Evolutionary conservation across 2,329 filamentous ascomycete genomes (phyloP), one percentile per base, ranked within the genome.

Genomic region (Ceratocystis lukuohia): DNA sequence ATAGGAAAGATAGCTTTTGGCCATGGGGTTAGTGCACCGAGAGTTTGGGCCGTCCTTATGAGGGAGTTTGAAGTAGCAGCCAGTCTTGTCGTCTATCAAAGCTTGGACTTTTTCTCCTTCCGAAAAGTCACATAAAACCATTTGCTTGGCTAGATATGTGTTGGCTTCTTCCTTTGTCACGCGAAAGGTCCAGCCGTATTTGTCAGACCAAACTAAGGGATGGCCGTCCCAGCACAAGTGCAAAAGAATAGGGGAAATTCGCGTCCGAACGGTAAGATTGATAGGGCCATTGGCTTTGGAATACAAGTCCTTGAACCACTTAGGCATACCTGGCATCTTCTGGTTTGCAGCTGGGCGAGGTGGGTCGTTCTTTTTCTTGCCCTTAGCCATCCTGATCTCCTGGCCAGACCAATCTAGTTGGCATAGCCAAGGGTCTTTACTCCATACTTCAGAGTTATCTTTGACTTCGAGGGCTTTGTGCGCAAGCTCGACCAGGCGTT

Each of bases 391-490:
- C 73, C 84, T 92, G 69, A 96, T 81, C 74, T 96, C 90, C 75
- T 97, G 92, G 2, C 90, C 91, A 0, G 89, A 89, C 94, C 94
- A 99, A 78, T 99, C 92, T 64, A 99, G 82, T 78, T 99, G 94
- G 69, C 82, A 83, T 72, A 99, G 76, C 95, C 95, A 99, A 4
- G 92, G 90, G 72, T 99, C 93, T 50, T 82, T 87, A 66, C 80
- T 77, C 78, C 90, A 96, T 59, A 86, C 80, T 28, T 87, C 82
- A 0, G 84, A 76, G 59, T 91, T 78, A 1, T 82, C 82, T 71
- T 91, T 95, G 66, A 89, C 78, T 69, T 87, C 83, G 12, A 96
- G 73, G 0, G 94, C 93, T 73, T 87, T 88, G 8, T 95, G 81
- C 1, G 91, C 85, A 5, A 99, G 78, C 2, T 81, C 81, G 2